Base-by-base conservation (phyloP, 1,284 basidiomycete genomes). In the Hemileia vastatrix region DNA sequence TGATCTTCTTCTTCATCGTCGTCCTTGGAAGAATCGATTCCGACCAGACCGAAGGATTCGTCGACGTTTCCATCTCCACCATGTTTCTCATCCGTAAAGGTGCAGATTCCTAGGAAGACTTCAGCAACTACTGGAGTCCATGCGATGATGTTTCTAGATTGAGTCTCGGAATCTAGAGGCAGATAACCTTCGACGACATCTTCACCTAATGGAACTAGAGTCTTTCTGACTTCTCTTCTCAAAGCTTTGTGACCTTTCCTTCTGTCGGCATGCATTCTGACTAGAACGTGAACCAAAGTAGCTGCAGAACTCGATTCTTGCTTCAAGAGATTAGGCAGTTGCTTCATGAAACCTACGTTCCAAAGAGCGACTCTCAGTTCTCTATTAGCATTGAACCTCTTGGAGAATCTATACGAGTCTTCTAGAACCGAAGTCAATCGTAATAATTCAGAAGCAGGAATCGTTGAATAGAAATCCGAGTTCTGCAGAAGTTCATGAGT, bases 331-430 rank as follows among this genome's bases (percentile, higher is more conserved):
- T 75, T 75, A 2, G 74, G 74, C 32, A 75, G 66, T 58, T 75
- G 74, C 63, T 72, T 72, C 74, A 75, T 75, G 51, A 75, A 75
- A 11, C 74, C 74, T 1, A 75, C 73, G 54, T 73, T 72, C 74
- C 74, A 75, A 4, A 75, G 68, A 11, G 74, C 72, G 6, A 72
- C 70, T 50, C 74, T 71, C 48, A 75, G 68, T 13, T 71, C 69
- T 52, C 73, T 74, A 62, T 75, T 71, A 4, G 73, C 71, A 54
- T 75, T 75, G 69, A 75, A 75, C 4, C 68, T 67, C 40, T 68
- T 67, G 19, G 69, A 68, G 58, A 75, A 75, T 9, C 63, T 62
- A 63, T 74, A 75, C 40, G 67, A 68, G 51, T 72, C 70, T 31
- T 75, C 71, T 31, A 75, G 67, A 5, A 71, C 72, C 6, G 57